phyloP scores from a whole-genome alignment of 495 filamentous ascomycete genomes.

The Podospora conica region DNA sequence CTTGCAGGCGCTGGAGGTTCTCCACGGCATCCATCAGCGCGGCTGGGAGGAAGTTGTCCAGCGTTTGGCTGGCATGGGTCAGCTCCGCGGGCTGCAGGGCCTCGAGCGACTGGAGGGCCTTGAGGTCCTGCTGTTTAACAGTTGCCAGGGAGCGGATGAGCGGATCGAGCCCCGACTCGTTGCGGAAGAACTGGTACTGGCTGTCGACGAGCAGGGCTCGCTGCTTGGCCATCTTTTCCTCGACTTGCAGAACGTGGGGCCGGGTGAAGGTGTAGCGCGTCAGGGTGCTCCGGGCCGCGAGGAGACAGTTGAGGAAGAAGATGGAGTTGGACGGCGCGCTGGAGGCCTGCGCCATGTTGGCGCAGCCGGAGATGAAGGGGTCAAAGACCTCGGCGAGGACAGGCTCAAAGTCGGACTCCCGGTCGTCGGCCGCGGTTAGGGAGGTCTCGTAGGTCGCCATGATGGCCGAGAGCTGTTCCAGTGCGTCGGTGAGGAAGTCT shows the following conservation, averaged over 20 bases:
- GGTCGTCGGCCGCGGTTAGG: constrained; percentile 48
- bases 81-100: constrained; percentile 60
- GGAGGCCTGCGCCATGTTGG: constrained; percentile 59
- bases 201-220: constrained; percentile 45
- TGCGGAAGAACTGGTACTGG: constrained; percentile 63
- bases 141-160: constrained; percentile 57
- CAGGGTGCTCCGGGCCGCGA: constrained; percentile 49
- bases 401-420: constrained; percentile 63
- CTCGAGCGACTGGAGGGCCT: constrained; percentile 35
- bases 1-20: constrained; percentile 66
- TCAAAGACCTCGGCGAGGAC: constrained; percentile 80
- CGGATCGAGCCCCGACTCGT: constrained; percentile 62
- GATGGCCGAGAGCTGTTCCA: constrained; percentile 63
- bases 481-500: constrained; percentile 73
- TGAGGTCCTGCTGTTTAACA: constrained; percentile 24
- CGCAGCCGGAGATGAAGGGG: constrained; percentile 72
- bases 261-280: constrained; percentile 51
- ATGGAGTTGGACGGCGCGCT: constrained; percentile 54
- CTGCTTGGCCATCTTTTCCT: constrained; percentile 39
- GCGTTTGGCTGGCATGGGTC: constrained; percentile 58
- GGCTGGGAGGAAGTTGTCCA: constrained; percentile 89
- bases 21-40: constrained; percentile 87
- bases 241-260: constrained; percentile 37
- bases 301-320: constrained; percentile 76
- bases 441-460: constrained; percentile 85